Percentiles rank a stretch among this genome's conserved stretches.
These are phyloP conservation scores for Xylaria digitata DNA, from an alignment of 2,329 filamentous ascomycete species.

Conservation along the genomic window DNA sequence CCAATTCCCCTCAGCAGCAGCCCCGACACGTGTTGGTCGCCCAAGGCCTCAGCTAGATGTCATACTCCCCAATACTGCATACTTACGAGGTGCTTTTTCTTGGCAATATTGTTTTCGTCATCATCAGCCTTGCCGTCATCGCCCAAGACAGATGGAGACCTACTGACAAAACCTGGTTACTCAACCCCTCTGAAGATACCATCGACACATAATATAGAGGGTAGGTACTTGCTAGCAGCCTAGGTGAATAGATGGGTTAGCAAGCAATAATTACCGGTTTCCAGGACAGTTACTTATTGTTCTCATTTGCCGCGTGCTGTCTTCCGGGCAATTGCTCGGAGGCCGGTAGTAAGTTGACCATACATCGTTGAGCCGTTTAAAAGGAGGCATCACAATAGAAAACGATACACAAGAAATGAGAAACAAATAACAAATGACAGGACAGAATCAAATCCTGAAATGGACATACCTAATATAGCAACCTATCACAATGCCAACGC, in stretches of 20 bases:
- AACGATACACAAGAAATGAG: neutral
- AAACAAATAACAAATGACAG: neutral
- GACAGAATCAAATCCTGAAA: neutral
- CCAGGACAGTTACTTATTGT: neutral
- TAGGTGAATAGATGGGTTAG: neutral
- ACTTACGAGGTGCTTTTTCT: neutral
- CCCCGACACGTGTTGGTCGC: slow-evolving; percentile 7
- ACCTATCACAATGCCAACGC: slow-evolving; percentile 2
- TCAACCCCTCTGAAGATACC: neutral
- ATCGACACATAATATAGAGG: neutral
- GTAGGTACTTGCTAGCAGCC: too few species aligned
- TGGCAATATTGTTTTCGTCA: neutral
- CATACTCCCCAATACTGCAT: neutral
- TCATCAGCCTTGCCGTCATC: slow-evolving; percentile 15
- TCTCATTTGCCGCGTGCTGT: neutral
- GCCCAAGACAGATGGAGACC: too few species aligned
- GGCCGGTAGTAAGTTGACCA: neutral
- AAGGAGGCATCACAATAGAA: neutral
- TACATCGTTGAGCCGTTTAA: neutral
- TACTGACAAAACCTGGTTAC: neutral
- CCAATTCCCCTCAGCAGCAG: slow-evolving; percentile 14
- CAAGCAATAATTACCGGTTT: neutral
- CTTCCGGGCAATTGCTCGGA: neutral
- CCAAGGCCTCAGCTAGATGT: slow-evolving; percentile 20
- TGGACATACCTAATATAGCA: neutral